Evolutionary conservation across 192 early-diverging fungal genomes (phyloP), one percentile per base, ranked within the genome.

Genomic region (Rhizoclosmatium globosum): DNA sequence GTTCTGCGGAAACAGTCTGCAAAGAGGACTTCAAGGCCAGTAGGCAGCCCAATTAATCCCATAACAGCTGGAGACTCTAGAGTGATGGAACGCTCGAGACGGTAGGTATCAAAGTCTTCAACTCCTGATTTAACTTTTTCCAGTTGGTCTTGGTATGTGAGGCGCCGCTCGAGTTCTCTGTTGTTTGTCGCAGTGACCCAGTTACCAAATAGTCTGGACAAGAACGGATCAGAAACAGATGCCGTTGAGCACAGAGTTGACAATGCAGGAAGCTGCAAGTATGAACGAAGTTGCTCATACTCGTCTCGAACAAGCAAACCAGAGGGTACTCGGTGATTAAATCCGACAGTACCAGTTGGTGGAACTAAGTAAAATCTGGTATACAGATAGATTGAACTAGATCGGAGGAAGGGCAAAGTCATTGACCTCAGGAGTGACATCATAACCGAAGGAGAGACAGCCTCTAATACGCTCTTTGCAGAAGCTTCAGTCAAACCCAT

Each of bases 11-110:
- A 83, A 46, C 92, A 93, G 77, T 90, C 90, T 76, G 98, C 95
- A 84, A 98, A 95, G 19, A 99, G 84, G 15, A 85, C 85, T 72
- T 97, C 96, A 50, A 99, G 85, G 43, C 93, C 88, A 17, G 90
- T 82, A 0, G 97, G 97, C 69, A 99, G 84, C 2, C 76, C 39
- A 13, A 87, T 79, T 39, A 89, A 76, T 31, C 72, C 60, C 43
- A 76, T n/a, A 3, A 42, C 19, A 43, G 46, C 60, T 11, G 78
- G 78, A 44, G 58, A 47, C n/a, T 61, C 48, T 1, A 79, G 42
- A 2, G 61, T 59, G n/a, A 79, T 79, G 39, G 56, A 41, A 13
- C 66, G 77, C 58, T 47, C 66, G 1, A 67, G 58, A 6, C 68
- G 67, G 39, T 79, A 61, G 6, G 42, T 79, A 42, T 68, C 76